Evolutionary conservation across 2,329 filamentous ascomycete species (phyloP), one percentile per base, ranked within the genome.

Genomic region (Verticillium klebahnii): DNA sequence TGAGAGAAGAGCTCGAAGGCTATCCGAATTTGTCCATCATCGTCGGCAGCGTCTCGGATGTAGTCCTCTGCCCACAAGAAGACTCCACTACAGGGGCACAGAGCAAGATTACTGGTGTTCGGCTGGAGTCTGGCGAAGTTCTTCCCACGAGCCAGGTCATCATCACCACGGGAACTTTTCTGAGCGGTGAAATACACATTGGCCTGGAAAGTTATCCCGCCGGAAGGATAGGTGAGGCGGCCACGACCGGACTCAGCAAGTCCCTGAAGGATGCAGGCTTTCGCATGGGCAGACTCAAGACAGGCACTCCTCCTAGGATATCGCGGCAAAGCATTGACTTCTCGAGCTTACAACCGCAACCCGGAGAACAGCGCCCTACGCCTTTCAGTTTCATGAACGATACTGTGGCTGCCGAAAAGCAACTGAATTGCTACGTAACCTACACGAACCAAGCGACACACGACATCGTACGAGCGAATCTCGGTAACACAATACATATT

Each of bases 401-500:
- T 11, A 79, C 77, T 1, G 93, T 98, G 1, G 79, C 89, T 1
- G 92, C 97, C 0, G 79, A 91, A 71, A 83, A 91, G 12, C 95
- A 99, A 76, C 80, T 98, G 40, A 82, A 86, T n/a, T 97, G 93
- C 78, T 88, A 92, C 81, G 86, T 88, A 61, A 97, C 94, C 1
- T 87, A 93, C 71, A 99, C 95, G 29, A 98, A 97, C 71, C 82
- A 88, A 57, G 84, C 82, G 5, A 88, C 92, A 0, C 95, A 99
- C 75, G 86, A 91, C 17, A 85, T 99, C 58, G 89, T 97, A 63
- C 87, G 92, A 56, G 85, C 86, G 7, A 97, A 98, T 70, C 85
- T 99, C n/a, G 90, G 96, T 72, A 96, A 97, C 72, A 96, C 92
- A 0, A 91, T 99, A 39, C 95, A 99, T 72, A 98, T 99, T 65